A percentile compares a stretch with the other conserved stretches of the same genome.
phyloP scores from a whole-genome alignment of 352 stramenopile species.

The Pythium diclinum region DNA sequence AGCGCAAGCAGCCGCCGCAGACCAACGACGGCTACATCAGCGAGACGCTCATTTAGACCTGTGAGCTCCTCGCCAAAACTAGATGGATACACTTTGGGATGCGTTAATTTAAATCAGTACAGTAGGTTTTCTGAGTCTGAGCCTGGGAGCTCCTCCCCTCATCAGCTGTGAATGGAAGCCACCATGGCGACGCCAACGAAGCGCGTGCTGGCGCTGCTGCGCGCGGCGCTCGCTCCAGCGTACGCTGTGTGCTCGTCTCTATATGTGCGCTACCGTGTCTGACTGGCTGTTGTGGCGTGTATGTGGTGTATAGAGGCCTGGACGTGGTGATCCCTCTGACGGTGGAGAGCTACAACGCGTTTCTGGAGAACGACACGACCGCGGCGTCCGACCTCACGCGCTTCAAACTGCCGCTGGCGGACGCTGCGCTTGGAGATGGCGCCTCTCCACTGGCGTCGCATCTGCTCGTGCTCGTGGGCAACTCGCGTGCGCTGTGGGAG shows the following conservation, averaged over 20 bases:
- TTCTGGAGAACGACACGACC: conserved; percentile 28
- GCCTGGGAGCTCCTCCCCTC: neutral
- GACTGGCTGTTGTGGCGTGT: neutral
- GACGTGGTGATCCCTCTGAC: conserved; percentile 67
- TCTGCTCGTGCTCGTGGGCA: conserved; percentile 67
- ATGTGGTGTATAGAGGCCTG: conserved; percentile 36
- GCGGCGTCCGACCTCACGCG: conserved; percentile 38
- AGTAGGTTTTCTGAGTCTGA: conserved; percentile 11
- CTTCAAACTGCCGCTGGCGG: conserved; percentile 40
- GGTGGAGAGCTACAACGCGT: conserved; percentile 64
- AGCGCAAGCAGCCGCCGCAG: conserved; percentile 15
- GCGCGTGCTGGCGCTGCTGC: conserved; percentile 21
- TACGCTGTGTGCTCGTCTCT: neutral
- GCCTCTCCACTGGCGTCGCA: conserved; percentile 25
- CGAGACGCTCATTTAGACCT: neutral
- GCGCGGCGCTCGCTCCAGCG: conserved; percentile 18
- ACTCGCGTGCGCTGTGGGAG: conserved; percentile 54
- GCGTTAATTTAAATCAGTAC: conserved; percentile 15
- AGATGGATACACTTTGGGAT: neutral
- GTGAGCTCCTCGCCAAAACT: too few species aligned
- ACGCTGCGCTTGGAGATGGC: conserved; percentile 1
- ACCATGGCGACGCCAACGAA: conserved; percentile 17
- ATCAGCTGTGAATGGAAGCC: conserved; percentile 5
- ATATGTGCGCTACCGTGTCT: neutral
- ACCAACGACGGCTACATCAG: neutral